Base-by-base conservation (phyloP, 306 rosid species). In the Cucumis melo region DNA sequence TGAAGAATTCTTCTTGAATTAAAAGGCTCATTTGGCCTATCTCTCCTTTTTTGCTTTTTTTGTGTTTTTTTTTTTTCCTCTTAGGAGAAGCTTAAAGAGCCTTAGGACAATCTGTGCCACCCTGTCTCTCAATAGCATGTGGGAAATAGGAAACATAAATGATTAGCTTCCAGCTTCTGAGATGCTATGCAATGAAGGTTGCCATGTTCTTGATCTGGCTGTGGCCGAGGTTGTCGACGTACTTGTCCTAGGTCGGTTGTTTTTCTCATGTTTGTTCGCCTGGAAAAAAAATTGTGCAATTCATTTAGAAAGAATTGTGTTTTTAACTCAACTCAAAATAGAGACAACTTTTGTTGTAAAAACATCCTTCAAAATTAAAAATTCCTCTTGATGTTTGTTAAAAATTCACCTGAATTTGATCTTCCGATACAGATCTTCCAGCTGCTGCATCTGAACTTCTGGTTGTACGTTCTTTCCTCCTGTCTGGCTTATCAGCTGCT, bases 131-230 rank as follows among this genome's bases (percentile, higher is more conserved):
- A 14, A 48, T 32, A 61, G 44, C 80, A 77, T 77, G 80, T 62
- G 80, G 76, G 75, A 32, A 48, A 78, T 67, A 78, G 64, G 65
- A 15, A 78, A 67, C 75, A 64, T 78, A 56, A 66, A 78, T 78
- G 41, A 66, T 78, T 78, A 78, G 70, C 63, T 65, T 65, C 54
- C 65, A 66, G 76, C 75, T 56, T 78, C 80, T 66, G 75, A 78
- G 75, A 78, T 78, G 66, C 80, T 78, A 51, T 53, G 75, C 53
- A 78, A 56, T 38, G 80, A 65, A 41, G 80, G 80, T 38, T 78
- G 80, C 80, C 80, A 78, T 66, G 80, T 67, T 78, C 75, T 78
- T 65, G 80, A 66, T 21, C 73, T 42, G 72, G 79, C 46, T 61
- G 46, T 39, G 67, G 66, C 39, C 63, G 66, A 75, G 66, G 20